Evolutionary conservation across 2,329 filamentous ascomycete species (phyloP).

Genomic region (Calycina herbarum): DNA sequence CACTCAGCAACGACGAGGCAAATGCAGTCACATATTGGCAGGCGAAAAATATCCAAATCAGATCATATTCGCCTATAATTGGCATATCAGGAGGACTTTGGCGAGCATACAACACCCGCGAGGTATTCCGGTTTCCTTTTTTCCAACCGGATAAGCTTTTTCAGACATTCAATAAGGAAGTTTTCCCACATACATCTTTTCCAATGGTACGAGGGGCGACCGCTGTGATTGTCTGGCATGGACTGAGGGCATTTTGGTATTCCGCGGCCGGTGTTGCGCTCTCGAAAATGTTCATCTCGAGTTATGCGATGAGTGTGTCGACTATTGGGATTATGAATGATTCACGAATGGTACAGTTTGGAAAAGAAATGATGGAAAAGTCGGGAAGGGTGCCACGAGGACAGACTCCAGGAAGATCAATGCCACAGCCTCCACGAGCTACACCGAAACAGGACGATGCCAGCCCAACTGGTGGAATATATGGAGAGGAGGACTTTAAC

Average conservation of each 20-base stretch:
- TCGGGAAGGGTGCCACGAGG: conserved; percentile 12
- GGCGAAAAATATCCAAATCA: conserved; percentile 30
- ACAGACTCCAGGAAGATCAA: not conserved
- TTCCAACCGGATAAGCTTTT: conserved; percentile 31
- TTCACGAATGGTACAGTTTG: conserved; percentile 21
- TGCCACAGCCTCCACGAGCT: not conserved
- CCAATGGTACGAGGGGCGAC: conserved; percentile 21
- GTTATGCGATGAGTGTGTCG: conserved; percentile 30
- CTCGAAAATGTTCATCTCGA: conserved; percentile 25
- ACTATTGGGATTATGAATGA: conserved; percentile 32
- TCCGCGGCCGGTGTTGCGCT: conserved; percentile 24
- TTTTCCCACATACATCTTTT: conserved; percentile 5
- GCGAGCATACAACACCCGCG: conserved; percentile 26
- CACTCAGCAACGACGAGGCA: conserved; percentile 32
- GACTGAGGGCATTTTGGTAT: conserved; percentile 28
- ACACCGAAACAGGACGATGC: conserved; percentile 28
- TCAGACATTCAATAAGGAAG: conserved; percentile 23
- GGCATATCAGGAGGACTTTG: conserved; percentile 31
- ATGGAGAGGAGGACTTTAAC: conserved; percentile 20
- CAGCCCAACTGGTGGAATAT: conserved; percentile 32
- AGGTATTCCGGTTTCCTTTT: conserved; percentile 35
- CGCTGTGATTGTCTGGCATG: conserved; percentile 31
- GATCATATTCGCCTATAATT: conserved; percentile 30
- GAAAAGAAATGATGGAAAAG: conserved; percentile 16
- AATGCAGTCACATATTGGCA: conserved; percentile 32